Evolutionary conservation across 129 eudicot species (phyloP), one percentile per base, ranked within the genome.

Genomic region (Flaveria linearis): DNA sequence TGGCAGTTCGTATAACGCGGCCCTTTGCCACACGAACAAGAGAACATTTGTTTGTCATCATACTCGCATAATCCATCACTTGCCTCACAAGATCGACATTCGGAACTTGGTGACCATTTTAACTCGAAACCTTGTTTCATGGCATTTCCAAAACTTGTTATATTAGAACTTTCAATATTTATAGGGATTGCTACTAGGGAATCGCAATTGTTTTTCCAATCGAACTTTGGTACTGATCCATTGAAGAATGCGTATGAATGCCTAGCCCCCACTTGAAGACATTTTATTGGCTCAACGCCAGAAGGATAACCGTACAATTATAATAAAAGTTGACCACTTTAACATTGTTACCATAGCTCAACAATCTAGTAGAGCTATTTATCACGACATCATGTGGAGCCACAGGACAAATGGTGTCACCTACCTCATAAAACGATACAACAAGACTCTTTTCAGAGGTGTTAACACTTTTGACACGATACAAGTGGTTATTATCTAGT

Each of bases 241-340:
- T 75, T 76, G 14, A 69, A 15, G 81, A 81, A 81, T 41, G 63
- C 63, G 45, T 81, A 81, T 10, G 81, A 28, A 72, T 52, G 81
- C 69, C 61, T 76, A 36, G 76, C 77, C 18, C 73, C 85, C 23
- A 65, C 20, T 50, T 70, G 85, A 15, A 81, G 81, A 18, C 84
- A 81, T 66, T 81, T 81, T 57, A 81, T 75, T 2, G 73, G 61
- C 14, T 68, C 76, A 61, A 69, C 75, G 4, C 80, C 67, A 26
- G 77, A 69, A 11, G 84, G 84, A 69, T 68, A 68, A 68, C 72
- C 30, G 53, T 68, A 68, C 72, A 68, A 41, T 68, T 49, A 9
- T 70, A 70, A 17, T 16, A 50, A 50, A 70, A 50, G 23, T 70
- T 33, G 3, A 50, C 8, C 8, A 50, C 5, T 26, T 28, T 70